Evolutionary conservation across 805 yeast genomes (phyloP), one percentile per base, ranked within the genome.

Genomic region (Wickerhamomyces ciferrii): DNA sequence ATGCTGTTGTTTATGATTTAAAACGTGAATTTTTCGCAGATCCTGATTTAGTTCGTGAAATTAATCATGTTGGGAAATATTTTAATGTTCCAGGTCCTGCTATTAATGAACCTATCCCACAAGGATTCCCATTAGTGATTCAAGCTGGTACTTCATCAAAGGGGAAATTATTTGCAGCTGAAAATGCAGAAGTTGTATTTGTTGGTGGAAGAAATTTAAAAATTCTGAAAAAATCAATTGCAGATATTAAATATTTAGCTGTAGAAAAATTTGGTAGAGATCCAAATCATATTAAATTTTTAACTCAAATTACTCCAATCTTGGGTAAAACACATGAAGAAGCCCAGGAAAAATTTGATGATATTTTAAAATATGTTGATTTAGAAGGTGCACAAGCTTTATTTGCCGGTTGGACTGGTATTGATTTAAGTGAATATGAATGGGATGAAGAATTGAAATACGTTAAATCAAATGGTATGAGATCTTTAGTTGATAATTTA

Each of bases 321-420:
- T 52, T 66, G 32, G 74, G 63, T 4, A 51, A 53, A 23, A 70
- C 74, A 15, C 63, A 65, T 40, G 72, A 69, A 46, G 70, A 64
- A 48, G 74, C 74, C 2, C 56, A 47, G 34, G 58, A 47, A 5
- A 69, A 69, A 46, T 63, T 54, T 45, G 51, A 60, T 27, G 62
- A 66, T 14, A 61, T 41, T 42, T 49, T 53, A 41, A 44, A 47
- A 15, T 66, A 62, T 45, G 68, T 64, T 6, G 70, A 66, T 47
- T 39, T 59, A 10, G 72, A 66, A 44, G 74, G 72, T 11, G 70
- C 70, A 1, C 69, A 67, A 42, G 71, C 69, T 1, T 51, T 69
- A 17, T 69, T 70, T 48, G 60, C 71, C 39, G 73, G 73, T 7
- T 67, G 72, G 70, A 68, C 70, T 2, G 74, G 73, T 2, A 58